Percentiles rank a stretch among this genome's conserved stretches.
Evolutionary conservation across 2,329 filamentous ascomycete species (phyloP).

Genomic region (Pseudogymnoascus sp.): DNA sequence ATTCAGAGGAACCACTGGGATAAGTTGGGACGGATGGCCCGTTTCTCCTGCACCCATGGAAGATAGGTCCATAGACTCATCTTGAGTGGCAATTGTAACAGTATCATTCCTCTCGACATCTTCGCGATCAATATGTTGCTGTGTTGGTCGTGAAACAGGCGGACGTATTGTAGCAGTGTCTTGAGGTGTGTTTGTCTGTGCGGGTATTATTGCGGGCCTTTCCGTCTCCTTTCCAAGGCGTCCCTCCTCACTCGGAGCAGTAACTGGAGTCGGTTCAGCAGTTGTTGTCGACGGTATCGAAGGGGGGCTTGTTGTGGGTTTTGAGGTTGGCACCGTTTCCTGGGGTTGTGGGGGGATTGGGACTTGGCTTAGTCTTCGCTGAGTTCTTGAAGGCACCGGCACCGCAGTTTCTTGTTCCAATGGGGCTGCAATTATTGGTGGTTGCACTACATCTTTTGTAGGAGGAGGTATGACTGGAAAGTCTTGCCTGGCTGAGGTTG

Average conservation of each 20-base stretch:
- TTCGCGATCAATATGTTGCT: not conserved
- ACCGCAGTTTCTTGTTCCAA: not conserved
- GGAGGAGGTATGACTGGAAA: not conserved
- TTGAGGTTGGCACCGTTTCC: not conserved
- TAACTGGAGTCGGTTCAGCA: not conserved
- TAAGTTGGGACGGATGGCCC: slow-evolving; percentile 14
- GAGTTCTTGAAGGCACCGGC: not conserved
- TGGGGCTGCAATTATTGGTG: not conserved
- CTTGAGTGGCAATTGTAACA: not conserved
- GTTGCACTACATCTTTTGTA: not conserved
- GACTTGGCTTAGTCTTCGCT: not conserved
- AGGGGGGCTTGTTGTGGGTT: not conserved
- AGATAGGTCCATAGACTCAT: slow-evolving; percentile 12
- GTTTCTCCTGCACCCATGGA: slow-evolving; percentile 13
- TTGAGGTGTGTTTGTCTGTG: not conserved
- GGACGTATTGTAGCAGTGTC: not conserved
- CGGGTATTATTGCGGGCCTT: not conserved
- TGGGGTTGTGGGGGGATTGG: not conserved
- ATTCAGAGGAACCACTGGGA: slow-evolving; percentile 21
- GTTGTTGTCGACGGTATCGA: not conserved
- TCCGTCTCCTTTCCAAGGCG: not conserved
- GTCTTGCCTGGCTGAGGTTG: not conserved
- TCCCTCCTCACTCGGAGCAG: not conserved
- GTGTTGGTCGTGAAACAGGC: not conserved
- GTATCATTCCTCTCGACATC: not conserved